Evolutionary conservation across 768 basidiomycete species (phyloP).

Genomic region (Rhodosporidiobolus odoratus): DNA sequence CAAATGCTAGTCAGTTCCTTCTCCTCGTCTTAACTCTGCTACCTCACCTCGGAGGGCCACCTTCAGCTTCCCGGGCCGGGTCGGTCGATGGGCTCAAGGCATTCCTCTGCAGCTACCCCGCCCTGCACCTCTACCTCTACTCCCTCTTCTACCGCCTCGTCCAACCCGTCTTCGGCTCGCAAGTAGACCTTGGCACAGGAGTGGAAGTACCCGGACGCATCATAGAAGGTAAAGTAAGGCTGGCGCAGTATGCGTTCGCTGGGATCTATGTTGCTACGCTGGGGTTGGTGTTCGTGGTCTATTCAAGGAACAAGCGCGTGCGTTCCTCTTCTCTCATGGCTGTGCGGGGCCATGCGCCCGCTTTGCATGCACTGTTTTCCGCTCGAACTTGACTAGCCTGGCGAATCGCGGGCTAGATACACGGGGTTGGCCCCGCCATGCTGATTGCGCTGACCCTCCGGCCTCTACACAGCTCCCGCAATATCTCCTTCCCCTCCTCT

Average conservation of each 20-base stretch:
- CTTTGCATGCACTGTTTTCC: background rate
- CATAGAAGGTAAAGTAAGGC: constrained; percentile 52
- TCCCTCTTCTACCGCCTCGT: constrained; percentile 63
- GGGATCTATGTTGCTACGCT: constrained; percentile 66
- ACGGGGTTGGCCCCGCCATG: background rate
- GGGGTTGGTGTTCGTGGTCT: constrained; percentile 62
- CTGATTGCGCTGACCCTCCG: background rate
- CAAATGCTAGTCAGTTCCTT: constrained; percentile 69
- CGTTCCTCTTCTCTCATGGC: constrained; percentile 50
- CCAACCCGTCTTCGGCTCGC: constrained; percentile 44
- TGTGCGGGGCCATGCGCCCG: background rate
- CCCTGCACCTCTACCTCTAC: constrained; percentile 83
- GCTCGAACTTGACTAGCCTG: background rate
- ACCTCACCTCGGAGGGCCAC: background rate
- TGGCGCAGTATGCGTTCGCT: constrained; percentile 74
- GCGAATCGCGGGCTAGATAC: too few species aligned
- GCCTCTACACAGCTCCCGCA: constrained; percentile 36
- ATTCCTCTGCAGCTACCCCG: constrained; percentile 72
- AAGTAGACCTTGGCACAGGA: background rate
- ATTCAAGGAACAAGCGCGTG: constrained; percentile 53
- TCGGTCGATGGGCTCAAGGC: too few species aligned
- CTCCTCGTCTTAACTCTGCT: background rate
- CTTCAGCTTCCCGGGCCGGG: too few species aligned
- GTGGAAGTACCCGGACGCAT: background rate
- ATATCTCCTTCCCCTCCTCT: constrained; percentile 53